phyloP scores from a whole-genome alignment of 2,329 filamentous ascomycete genomes.

The Calonectria fujianensis region DNA sequence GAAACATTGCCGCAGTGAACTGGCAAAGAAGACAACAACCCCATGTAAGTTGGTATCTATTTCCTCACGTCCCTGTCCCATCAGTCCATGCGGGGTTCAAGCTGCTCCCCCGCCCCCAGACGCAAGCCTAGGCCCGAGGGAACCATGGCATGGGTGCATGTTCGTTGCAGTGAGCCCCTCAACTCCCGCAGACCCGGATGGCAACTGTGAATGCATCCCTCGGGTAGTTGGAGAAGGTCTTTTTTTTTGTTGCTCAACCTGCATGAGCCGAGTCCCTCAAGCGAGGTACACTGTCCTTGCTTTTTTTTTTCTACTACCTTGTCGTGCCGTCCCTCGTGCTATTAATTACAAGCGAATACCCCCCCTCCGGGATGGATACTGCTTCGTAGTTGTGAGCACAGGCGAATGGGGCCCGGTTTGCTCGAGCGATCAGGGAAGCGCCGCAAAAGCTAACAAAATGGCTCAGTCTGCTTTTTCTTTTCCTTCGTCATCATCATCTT shows the following conservation, averaged over 20 bases:
- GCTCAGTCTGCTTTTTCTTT: slow-evolving; percentile 36
- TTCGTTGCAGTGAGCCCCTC: background rate
- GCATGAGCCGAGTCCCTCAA: slow-evolving; percentile 7
- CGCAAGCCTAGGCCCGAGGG: slow-evolving; percentile 14
- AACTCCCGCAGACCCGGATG: background rate
- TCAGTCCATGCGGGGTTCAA: slow-evolving; percentile 2
- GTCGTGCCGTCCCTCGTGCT: background rate
- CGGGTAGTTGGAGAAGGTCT: background rate
- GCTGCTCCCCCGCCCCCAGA: background rate
- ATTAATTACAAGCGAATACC: background rate
- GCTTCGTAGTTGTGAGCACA: slow-evolving; percentile 63
- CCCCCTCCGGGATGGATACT: slow-evolving; percentile 58
- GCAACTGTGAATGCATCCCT: background rate
- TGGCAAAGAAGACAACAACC: background rate
- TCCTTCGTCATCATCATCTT: slow-evolving; percentile 34
- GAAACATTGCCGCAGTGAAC: background rate
- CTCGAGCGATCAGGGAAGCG: slow-evolving; percentile 8
- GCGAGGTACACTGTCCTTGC: background rate
- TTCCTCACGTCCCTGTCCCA: background rate
- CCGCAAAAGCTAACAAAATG: slow-evolving; percentile 44
- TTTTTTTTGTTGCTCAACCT: background rate
- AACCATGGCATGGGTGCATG: background rate
- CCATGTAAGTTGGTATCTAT: background rate
- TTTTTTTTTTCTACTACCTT: background rate
- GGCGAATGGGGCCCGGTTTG: slow-evolving; percentile 37